Percentiles rank a stretch among this genome's conserved stretches.
Evolutionary conservation across 2,329 filamentous ascomycete genomes (phyloP).

Genomic region (Gyromitra esculenta): DNA sequence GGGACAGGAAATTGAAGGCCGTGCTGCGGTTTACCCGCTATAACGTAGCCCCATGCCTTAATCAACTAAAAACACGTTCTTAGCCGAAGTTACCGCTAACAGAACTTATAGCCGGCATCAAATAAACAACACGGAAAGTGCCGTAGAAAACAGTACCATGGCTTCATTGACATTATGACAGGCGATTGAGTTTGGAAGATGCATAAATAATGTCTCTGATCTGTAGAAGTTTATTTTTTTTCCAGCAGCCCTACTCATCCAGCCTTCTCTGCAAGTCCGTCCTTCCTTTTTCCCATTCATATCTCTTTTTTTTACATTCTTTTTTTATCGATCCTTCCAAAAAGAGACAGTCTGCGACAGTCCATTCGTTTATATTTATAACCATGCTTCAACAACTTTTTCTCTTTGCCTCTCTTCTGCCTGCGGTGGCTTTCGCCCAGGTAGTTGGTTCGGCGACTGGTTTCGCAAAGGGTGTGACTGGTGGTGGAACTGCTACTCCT

Average conservation of each 20-base stretch:
- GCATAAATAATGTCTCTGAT: slow-evolving; percentile 18
- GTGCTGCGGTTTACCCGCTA: slow-evolving; percentile 3
- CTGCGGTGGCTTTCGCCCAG: slow-evolving; percentile 23
- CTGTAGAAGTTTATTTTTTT: background rate
- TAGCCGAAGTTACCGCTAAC: slow-evolving; percentile 10
- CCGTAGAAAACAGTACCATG: slow-evolving; percentile 3
- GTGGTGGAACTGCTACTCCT: slow-evolving; percentile 67
- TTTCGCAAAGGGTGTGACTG: slow-evolving; percentile 65
- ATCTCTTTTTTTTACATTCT: slow-evolving; percentile 1
- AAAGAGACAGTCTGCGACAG: slow-evolving; percentile 38
- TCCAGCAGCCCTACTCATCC: background rate
- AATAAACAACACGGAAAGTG: slow-evolving; percentile 20
- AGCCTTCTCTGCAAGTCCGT: slow-evolving; percentile 27
- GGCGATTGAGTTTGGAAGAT: background rate
- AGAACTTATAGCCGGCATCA: slow-evolving; percentile 8
- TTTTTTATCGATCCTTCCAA: slow-evolving; percentile 17
- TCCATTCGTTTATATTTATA: slow-evolving; percentile 21
- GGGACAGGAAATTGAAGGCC: slow-evolving; percentile 20
- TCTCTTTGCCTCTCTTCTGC: slow-evolving; percentile 11
- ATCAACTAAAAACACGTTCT: slow-evolving; percentile 27
- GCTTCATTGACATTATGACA: background rate
- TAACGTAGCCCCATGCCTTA: slow-evolving; percentile 32
- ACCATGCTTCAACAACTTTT: slow-evolving; percentile 6
- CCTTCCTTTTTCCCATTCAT: slow-evolving; percentile 16
- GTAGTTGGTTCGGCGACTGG: slow-evolving; percentile 46